Evolutionary conservation across 2,329 filamentous ascomycete genomes (phyloP), one percentile per base, ranked within the genome.

Genomic region (Hypoxylon rubiginosum): DNA sequence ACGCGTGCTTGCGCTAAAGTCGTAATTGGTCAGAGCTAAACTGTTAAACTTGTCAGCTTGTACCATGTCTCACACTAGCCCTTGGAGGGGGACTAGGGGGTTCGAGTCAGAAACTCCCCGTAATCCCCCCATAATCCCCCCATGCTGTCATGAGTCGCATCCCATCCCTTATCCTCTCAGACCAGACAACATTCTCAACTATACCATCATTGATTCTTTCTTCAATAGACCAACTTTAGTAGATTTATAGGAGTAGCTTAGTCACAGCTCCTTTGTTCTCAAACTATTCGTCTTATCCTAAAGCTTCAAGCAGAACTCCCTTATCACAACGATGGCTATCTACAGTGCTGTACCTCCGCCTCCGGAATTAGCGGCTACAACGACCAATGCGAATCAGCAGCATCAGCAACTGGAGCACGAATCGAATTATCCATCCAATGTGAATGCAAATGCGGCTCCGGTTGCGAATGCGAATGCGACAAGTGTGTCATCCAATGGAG

Each of bases 271-370:
- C 11, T 21, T 46, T 46, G 4, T 46, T 39, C 11, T 30, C 17
- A 10, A 19, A 17, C 10, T n/a, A 8, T 34, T 45, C 46, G 19
- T 24, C n/a, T 15, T n/a, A 15, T 28, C 24, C n/a, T 11, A 24
- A 36, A 41, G 6, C n/a, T 50, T 51, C 30, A 10, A 48, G 30
- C 36, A 13, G 17, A 53, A 21, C 56, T 28, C 41, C 21, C n/a
- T 66, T 59, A 60, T 63, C 61, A 10, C 53, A 43, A 68, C 32
- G 36, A 78, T 78, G 76, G 84, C 84, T 63, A 84, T 87, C 77
- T 86, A 82, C 79, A 83, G 79, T 69, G 82, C 84, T 26, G 84
- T 86, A 50, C 84, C 85, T 49, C 84, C 84, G 53, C 85, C 84
- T 49, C 78, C 81, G 50, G 82, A 79, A 64, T 74, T 79, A 49